Conservation (phyloP, 2,329 filamentous ascomycete species). For the Colletotrichum simmondsii region DNA sequence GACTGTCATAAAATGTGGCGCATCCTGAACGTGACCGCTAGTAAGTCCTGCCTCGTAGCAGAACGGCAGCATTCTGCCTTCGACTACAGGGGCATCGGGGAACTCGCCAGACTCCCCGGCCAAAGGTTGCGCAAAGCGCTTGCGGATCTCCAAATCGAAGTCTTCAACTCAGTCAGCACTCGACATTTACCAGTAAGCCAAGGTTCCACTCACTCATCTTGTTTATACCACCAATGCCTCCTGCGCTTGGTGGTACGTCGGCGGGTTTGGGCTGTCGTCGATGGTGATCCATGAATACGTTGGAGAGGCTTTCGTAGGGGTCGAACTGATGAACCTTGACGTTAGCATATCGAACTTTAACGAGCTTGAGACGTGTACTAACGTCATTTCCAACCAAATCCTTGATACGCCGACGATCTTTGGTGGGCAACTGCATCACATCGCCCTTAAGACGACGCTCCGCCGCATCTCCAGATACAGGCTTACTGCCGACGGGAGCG, state of each 20-base stretch:
- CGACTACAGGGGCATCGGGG: slow-evolving; percentile 71
- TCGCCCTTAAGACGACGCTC: slow-evolving; percentile 75
- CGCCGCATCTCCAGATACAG: slow-evolving; percentile 72
- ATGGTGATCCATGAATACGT: slow-evolving; percentile 62
- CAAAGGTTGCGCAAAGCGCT: slow-evolving; percentile 71
- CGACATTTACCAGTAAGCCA: neutral
- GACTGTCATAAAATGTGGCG: slow-evolving; percentile 71
- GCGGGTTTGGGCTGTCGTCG: slow-evolving; percentile 59
- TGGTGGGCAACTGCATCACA: slow-evolving; percentile 76
- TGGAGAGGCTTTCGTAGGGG: slow-evolving; percentile 63
- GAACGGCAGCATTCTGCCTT: slow-evolving; percentile 73
- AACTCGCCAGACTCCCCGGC: slow-evolving; percentile 77
- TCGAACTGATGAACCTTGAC: slow-evolving; percentile 55
- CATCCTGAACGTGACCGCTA: slow-evolving; percentile 68
- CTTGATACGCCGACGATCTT: slow-evolving; percentile 74
- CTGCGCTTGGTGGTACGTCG: slow-evolving; percentile 75
- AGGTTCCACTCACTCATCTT: slow-evolving; percentile 74
- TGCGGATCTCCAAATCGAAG: slow-evolving; percentile 74
- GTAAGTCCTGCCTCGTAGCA: slow-evolving; percentile 74
- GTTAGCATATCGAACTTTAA: slow-evolving; percentile 37
- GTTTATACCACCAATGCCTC: slow-evolving; percentile 68
- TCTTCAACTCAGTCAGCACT: slow-evolving; percentile 51
- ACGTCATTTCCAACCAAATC: slow-evolving; percentile 72
- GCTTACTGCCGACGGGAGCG: slow-evolving; percentile 67
- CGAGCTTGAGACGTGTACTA: slow-evolving; percentile 40